Base-by-base conservation (phyloP, 805 yeast genomes). In the Saccharomycopsis oosterbeekiorum region DNA sequence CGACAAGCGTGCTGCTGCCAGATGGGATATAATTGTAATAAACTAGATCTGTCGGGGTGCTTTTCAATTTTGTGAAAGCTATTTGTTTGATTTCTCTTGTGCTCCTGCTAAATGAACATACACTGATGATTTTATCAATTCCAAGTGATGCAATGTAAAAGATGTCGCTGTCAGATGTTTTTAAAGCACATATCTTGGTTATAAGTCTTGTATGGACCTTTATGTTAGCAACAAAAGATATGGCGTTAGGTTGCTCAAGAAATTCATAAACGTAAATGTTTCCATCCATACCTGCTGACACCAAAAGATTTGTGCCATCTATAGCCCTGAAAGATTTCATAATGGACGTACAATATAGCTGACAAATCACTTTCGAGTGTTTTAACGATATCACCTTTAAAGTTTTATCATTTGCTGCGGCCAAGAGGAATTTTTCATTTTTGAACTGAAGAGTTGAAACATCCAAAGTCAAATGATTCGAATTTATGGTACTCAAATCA, bases 221-320 rank as follows among this genome's bases (percentile, higher is more conserved):
- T 2, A 65, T 41, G 40, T 71, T 70, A 29, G 19, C 51, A 40
- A 41, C 42, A 42, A 17, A 12, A 26, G 14, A 11, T 9, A 40
- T 55, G 10, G 40, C 29, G 14, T 47, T 51, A 14, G 14, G 5
- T 24, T 36, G 14, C 26, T 58, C 60, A 19, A 29, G 29, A 5
- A 70, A 41, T 21, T 65, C 59, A 21, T 69, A 65, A 26, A 73
- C 65, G 55, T 70, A 70, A 1, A 78, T 66, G 42, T 67, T 69
- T 8, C 87, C 87, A 68, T 81, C 78, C 83, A 83, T 81, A 0
- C 84, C 85, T 56, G 80, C 78, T 14, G 79, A 68, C 8, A 57
- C 40, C 19, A 78, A 60, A 0, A 80, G 56, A 21, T 57, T 61
- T 11, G 72, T 59, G 8, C 67, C 68, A 5, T 65, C 63, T 10